Conservation (phyloP, 192 early-diverging fungal genomes). For the Thoreauomyces humboldtii region DNA sequence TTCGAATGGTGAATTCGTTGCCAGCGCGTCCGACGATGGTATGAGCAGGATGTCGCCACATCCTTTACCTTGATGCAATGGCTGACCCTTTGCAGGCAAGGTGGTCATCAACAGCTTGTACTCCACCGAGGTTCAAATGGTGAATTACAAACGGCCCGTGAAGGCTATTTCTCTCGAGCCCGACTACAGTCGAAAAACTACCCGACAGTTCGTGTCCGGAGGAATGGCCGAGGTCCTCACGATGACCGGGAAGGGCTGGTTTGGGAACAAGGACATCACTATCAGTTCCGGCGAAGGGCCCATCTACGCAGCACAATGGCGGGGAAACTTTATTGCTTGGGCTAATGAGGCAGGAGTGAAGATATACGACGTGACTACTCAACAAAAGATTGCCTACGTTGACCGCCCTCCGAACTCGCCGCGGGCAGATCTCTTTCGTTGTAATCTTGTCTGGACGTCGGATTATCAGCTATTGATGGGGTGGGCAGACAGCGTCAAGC, state of each 20-base stretch:
- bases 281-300: conserved; percentile 88
- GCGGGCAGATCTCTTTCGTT: conserved; percentile 77
- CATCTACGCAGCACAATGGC: conserved; percentile 85
- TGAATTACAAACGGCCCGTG: conserved; percentile 83
- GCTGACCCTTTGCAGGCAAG: conserved; percentile 55
- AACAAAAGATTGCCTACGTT: conserved; percentile 79
- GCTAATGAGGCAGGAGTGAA: conserved; percentile 76
- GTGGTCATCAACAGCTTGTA: conserved; percentile 86
- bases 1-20: conserved; percentile 78
- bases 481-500: conserved; percentile 92
- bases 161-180: conserved; percentile 90
- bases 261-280: conserved; percentile 74
- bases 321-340: conserved; percentile 84
- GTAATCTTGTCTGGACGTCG: conserved; percentile 83
- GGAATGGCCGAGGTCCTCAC: conserved; percentile 86
- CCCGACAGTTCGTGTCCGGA: conserved; percentile 83
- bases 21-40: conserved; percentile 92
- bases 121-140: conserved; percentile 61
- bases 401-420: conserved; percentile 76
- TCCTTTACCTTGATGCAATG: conserved; percentile 1
- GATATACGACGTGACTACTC: conserved; percentile 72
- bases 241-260: conserved; percentile 91
- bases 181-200: conserved; percentile 69
- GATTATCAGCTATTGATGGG: conserved; percentile 79
- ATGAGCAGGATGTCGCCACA: conserved; percentile 18